These are phyloP conservation scores for Tulasnella calospora DNA, from an alignment of 768 basidiomycete species.

Conservation along the genomic window DNA sequence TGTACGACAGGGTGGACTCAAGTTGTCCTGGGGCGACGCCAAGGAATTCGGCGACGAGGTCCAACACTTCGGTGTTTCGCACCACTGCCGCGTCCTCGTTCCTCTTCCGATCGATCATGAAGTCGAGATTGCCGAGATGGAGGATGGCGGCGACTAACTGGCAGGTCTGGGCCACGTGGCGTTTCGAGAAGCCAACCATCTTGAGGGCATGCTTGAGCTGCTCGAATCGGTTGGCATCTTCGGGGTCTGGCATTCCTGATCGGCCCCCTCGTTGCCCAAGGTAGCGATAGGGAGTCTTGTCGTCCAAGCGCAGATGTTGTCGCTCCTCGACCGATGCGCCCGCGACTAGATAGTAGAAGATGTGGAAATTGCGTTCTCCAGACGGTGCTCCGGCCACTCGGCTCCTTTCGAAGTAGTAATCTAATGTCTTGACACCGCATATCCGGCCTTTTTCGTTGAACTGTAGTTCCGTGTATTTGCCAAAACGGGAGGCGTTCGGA, in stretches of 20 bases:
- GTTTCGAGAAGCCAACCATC: constrained; percentile 86
- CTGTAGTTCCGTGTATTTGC: constrained; percentile 96
- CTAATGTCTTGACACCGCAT: constrained; percentile 86
- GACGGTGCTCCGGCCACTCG: constrained; percentile 83
- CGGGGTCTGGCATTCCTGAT: constrained; percentile 39
- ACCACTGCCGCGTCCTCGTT: constrained; percentile 94
- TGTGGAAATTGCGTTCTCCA: constrained; percentile 95
- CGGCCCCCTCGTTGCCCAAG: constrained; percentile 61
- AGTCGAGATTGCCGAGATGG: constrained; percentile 94
- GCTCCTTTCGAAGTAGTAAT: constrained; percentile 91
- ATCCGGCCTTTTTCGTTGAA: constrained; percentile 89
- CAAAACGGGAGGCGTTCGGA: constrained; percentile 92
- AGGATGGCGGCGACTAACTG: constrained; percentile 93
- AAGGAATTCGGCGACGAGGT: constrained; percentile 83
- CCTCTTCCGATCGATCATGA: constrained; percentile 70
- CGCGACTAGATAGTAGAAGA: constrained; percentile 93
- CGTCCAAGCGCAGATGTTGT: constrained; percentile 76
- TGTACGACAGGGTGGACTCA: constrained; percentile 80
- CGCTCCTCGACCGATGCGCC: constrained; percentile 86
- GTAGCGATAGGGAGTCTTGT: constrained; percentile 80
- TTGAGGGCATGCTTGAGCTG: constrained; percentile 94
- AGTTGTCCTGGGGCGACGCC: constrained; percentile 70
- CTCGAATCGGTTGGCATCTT: constrained; percentile 84
- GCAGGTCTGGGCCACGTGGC: constrained; percentile 91
- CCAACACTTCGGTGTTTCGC: constrained; percentile 74